Percentiles rank a stretch among this genome's conserved stretches.
phyloP scores from a whole-genome alignment of 2,329 filamentous ascomycete species.

The Orbilia oligospora region DNA sequence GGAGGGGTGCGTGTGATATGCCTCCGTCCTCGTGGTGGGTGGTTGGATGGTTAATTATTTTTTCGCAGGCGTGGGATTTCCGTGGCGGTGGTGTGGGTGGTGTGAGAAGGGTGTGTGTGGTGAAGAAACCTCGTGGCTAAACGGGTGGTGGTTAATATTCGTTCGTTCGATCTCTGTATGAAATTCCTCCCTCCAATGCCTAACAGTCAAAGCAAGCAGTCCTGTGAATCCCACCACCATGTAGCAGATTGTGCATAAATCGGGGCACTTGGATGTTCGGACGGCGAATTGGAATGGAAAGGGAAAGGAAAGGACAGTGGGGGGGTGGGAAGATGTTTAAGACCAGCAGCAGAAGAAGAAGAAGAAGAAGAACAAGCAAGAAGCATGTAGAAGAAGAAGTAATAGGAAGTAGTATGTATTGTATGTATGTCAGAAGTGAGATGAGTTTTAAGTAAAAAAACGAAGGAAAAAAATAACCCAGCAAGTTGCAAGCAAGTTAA shows the following conservation, averaged over 20 bases:
- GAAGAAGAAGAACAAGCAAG: no score
- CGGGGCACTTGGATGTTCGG: not conserved
- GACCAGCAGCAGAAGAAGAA: not conserved
- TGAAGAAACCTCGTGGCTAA: conserved; percentile 30
- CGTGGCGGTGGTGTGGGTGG: conserved; percentile 17
- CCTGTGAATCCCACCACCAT: conserved; percentile 44
- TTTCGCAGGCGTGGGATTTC: not conserved
- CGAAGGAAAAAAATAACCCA: not conserved
- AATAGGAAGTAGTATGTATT: no score
- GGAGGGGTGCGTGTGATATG: not conserved
- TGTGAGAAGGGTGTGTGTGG: conserved; percentile 21
- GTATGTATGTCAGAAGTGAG: not conserved
- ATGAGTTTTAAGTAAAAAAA: conserved; percentile 22
- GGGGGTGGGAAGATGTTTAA: conserved; percentile 6
- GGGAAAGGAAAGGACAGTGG: conserved; percentile 2
- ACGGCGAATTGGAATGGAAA: conserved; percentile 17
- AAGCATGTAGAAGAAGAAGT: not conserved
- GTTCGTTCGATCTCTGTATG: not conserved
- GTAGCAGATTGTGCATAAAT: not conserved
- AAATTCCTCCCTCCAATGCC: conserved; percentile 19
- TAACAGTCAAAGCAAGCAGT: conserved; percentile 35
- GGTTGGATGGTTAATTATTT: conserved; percentile 13
- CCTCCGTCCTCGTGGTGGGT: conserved; percentile 35
- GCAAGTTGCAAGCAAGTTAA: no score
- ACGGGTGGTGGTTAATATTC: conserved; percentile 29